Conservation (phyloP, 2,329 filamentous ascomycete species). For the Trichoderma hamatum region DNA sequence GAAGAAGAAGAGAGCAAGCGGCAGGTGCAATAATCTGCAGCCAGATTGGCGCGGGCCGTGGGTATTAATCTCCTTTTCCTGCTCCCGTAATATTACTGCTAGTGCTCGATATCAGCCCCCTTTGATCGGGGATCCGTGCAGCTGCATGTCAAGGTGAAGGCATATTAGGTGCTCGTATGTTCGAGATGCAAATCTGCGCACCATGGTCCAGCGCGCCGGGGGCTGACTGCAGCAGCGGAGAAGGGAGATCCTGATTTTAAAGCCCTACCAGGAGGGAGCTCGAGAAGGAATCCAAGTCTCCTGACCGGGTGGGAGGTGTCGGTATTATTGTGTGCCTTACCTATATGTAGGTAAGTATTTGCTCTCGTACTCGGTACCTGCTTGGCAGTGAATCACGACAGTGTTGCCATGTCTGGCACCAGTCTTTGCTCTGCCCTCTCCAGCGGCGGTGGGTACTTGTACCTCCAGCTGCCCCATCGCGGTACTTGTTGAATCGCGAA, state of each 20-base stretch:
- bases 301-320: slow-evolving; percentile 5
- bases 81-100: not conserved
- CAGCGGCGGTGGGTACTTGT: not conserved
- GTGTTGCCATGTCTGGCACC: too few relatives aligned
- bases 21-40: not conserved
- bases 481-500: not conserved
- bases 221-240: slow-evolving; percentile 17
- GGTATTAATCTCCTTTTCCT: slow-evolving; percentile 2
- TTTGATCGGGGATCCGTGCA: not conserved
- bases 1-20: not conserved
- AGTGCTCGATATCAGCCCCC: not conserved
- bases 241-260: slow-evolving; percentile 24
- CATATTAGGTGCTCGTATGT: slow-evolving; percentile 2
- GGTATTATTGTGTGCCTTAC: too few relatives aligned
- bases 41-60: slow-evolving; percentile 19
- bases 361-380: not conserved
- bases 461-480: not conserved
- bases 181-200: slow-evolving; percentile 25
- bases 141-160: not conserved
- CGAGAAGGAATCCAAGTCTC: not conserved
- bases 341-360: too few relatives aligned
- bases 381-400: not conserved
- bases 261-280: slow-evolving; percentile 5
- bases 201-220: slow-evolving; percentile 3
- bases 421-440: not conserved